Evolutionary conservation across 2,329 filamentous ascomycete species (phyloP).

Genomic region (Cladosporium sphaerospermum): DNA sequence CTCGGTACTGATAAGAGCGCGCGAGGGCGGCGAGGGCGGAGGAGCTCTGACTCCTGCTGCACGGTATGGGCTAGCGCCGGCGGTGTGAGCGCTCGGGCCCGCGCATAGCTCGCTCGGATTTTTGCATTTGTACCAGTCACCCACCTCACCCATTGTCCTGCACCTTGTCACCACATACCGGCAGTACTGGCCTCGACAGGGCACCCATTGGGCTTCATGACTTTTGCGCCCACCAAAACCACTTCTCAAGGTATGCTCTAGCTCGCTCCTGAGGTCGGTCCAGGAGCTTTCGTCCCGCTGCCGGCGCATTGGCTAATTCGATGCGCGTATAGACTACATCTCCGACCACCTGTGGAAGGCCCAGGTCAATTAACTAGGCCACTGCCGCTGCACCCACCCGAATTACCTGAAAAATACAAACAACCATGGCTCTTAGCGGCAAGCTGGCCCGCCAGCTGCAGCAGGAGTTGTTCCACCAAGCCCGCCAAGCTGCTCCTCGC

Average conservation of each 20-base stretch:
- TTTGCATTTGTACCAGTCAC: too few species aligned
- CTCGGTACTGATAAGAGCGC: neutral
- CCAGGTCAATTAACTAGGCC: constrained; percentile 51
- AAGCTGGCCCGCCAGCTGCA: constrained; percentile 28
- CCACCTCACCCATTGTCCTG: too few species aligned
- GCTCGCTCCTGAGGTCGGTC: constrained; percentile 1
- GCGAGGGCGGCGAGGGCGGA: too few species aligned
- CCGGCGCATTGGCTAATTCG: constrained; percentile 2
- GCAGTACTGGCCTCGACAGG: constrained; percentile 9
- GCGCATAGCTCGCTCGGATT: too few species aligned
- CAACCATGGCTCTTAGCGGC: constrained; percentile 29
- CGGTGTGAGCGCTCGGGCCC: too few species aligned
- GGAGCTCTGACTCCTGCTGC: too few species aligned
- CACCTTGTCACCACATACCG: neutral
- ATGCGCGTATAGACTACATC: constrained; percentile 50
- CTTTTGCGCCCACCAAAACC: constrained; percentile 46
- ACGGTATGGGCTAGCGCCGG: too few species aligned
- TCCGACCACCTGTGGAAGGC: constrained; percentile 66
- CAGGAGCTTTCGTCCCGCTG: neutral
- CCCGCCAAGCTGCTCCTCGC: constrained; percentile 18
- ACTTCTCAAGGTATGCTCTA: constrained; percentile 47
- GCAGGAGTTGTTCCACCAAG: constrained; percentile 23
- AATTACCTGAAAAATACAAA: constrained; percentile 15
- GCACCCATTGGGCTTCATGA: constrained; percentile 27
- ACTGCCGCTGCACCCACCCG: constrained; percentile 11